Evolutionary conservation across 2,329 filamentous ascomycete genomes (phyloP), one percentile per base, ranked within the genome.

Genomic region (Penicillium sp.): DNA sequence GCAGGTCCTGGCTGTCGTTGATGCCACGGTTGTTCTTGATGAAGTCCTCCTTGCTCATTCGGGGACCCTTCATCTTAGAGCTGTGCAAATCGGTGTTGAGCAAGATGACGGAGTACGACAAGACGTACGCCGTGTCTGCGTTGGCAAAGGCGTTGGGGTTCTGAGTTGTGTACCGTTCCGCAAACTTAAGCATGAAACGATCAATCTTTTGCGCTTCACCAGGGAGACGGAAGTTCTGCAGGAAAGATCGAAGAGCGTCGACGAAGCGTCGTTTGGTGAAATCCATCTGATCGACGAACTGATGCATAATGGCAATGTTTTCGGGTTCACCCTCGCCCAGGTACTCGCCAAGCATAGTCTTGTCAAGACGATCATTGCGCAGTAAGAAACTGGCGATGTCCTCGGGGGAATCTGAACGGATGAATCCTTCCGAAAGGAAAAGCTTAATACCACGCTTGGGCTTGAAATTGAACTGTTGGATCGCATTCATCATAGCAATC

Each of bases 1-100:
- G 95, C 61, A 99, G 80, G 80, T 98, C 92, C 33, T 92, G 90
- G 68, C 91, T 94, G 78, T 99, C 95, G 78, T 99, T 98, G 81
- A 99, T 99, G 60, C 95, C 95, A 30, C 95, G 84, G 76, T 99
- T 99, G 79, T 99, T 99, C 82, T 96, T 97, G 81, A 99, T 97
- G 73, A 99, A 99, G 68, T 99, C 96, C 64, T 97, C 91, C 66
- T 93, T 93, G 28, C 89, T 96, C 95, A 99, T 99, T 56, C 93
- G 88, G 68, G 86, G 87, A 1, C 82, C 83, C 72, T 88, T 89
- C 70, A 99, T 85, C 75, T 97, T 97, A 66, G 82, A 84, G 76
- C 94, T 98, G 79, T 99, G 95, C 68, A 94, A 86, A 81, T 99
- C 95, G 1, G 93, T 97, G 76, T 99, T 99, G 55, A 99, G 81